Percentiles rank a stretch among this genome's conserved stretches.
phyloP scores from a whole-genome alignment of 257 asterid species.

The Orobanche coerulescens region DNA sequence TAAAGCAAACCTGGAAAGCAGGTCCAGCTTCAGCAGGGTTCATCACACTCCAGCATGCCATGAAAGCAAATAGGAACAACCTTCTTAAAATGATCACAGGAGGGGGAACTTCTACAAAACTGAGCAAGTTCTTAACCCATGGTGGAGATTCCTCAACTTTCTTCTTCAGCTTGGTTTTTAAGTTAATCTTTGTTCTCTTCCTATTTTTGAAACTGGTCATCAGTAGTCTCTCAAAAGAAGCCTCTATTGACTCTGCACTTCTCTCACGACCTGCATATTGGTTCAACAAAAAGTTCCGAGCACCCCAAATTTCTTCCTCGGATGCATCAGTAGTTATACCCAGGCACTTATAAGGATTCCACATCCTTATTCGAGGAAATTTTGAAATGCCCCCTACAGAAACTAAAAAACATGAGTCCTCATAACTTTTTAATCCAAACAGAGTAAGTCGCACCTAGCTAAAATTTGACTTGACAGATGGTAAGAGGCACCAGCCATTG shows the following conservation, averaged over 20 bases:
- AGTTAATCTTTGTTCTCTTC: constrained; percentile 87
- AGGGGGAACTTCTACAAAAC: constrained; percentile 85
- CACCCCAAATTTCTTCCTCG: constrained; percentile 93
- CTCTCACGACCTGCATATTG: constrained; percentile 76
- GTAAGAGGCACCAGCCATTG: background rate
- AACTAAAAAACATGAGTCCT: constrained; percentile 12
- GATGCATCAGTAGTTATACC: constrained; percentile 79
- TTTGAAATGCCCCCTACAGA: constrained; percentile 44
- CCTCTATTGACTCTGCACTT: constrained; percentile 79
- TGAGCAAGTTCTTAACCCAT: constrained; percentile 77
- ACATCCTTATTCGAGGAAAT: constrained; percentile 60
- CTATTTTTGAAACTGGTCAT: constrained; percentile 73
- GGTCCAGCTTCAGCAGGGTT: constrained; percentile 98
- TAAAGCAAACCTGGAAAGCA: constrained; percentile 77
- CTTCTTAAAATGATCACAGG: constrained; percentile 78
- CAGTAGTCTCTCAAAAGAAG: constrained; percentile 84
- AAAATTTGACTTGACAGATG: background rate
- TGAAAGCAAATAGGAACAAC: constrained; percentile 76
- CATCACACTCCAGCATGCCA: constrained; percentile 97
- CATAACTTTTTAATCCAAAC: background rate
- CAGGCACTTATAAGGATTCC: constrained; percentile 92
- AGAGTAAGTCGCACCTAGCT: background rate
- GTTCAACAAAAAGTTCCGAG: constrained; percentile 72
- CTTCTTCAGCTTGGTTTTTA: constrained; percentile 76
- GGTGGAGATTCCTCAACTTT: constrained; percentile 97